Evolutionary conservation across 495 filamentous ascomycete genomes (phyloP), one percentile per base, ranked within the genome.

Genomic region (Penicillium subrubescens): DNA sequence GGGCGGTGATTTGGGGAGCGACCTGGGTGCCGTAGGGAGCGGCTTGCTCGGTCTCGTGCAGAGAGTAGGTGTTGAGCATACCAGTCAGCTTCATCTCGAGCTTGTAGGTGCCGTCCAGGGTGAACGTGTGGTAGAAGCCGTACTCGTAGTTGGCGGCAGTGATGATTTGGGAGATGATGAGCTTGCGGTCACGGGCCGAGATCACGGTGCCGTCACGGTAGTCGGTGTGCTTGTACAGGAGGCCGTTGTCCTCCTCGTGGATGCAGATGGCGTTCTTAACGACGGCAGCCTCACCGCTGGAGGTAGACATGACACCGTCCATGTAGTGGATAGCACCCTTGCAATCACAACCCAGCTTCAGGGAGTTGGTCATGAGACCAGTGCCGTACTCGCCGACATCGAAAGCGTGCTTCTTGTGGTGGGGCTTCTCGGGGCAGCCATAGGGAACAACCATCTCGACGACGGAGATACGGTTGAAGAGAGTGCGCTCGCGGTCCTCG

Each of bases 111-210:
- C 92, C 94, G 68, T 97, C 94, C 75, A 94, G 92, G 71, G 96
- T 92, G 82, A 97, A 93, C 70, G 92, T 88, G 92, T 94, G 97
- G 79, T 95, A 90, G 29, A 92, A 89, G 61, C 92, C 94, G 79
- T 98, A 98, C 77, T 98, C 94, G 79, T 98, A 98, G 80, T 98
- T 98, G 55, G 94, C 93, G 10, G 94, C 94, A 1, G 94, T 98
- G 81, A 97, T 97, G 69, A 97, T 90, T 59, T 97, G 94, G 25
- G 92, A 94, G 70, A 98, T 83, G 66, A 98, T 83, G 60, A 98
- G 84, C 71, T 96, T 97, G 15, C 94, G 87, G 34, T 87, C 93
- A 48, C 94, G 89, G 14, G 93, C 96, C 25, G 97, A 91, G 58
- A 96, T 90, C 54, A 89, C 86, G 0, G 90, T 91, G 48, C 94